Conservation (phyloP, 164 flowering plant genomes). For the Magnolia kwangsiensis region DNA sequence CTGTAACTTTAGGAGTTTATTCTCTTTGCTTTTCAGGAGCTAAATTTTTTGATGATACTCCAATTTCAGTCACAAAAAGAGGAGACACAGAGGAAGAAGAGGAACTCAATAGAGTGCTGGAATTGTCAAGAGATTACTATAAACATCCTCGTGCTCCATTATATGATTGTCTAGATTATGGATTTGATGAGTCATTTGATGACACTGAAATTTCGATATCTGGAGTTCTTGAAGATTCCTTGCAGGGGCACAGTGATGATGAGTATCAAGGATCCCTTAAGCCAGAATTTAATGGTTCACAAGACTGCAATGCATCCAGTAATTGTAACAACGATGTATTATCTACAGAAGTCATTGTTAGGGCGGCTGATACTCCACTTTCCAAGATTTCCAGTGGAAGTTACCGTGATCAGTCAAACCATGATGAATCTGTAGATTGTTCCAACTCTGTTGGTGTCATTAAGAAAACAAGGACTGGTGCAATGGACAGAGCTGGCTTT, state of each 20-base stretch:
- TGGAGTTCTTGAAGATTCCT: slow-evolving; percentile 14
- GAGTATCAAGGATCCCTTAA: slow-evolving; percentile 14
- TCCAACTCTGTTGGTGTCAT: slow-evolving; percentile 12
- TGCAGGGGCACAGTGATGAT: slow-evolving; percentile 12
- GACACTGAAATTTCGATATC: slow-evolving; percentile 2
- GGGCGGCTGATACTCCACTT: slow-evolving; percentile 18
- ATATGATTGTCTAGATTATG: no score
- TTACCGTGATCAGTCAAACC: slow-evolving; percentile 15
- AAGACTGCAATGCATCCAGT: slow-evolving; percentile 13
- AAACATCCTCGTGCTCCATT: no score
- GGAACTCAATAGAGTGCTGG: slow-evolving; percentile 55
- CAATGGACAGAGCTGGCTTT: slow-evolving; percentile 12
- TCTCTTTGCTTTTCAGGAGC: slow-evolving; percentile 76
- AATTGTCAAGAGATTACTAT: slow-evolving; percentile 7
- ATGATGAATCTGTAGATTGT: slow-evolving; percentile 20
- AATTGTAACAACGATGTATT: slow-evolving; percentile 13
- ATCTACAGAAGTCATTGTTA: slow-evolving; percentile 13
- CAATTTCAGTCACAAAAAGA: slow-evolving; percentile 40
- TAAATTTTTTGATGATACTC: slow-evolving; percentile 71
- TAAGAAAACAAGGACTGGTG: slow-evolving; percentile 20
- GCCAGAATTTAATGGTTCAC: slow-evolving; percentile 18
- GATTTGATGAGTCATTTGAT: no score
- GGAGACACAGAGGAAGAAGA: slow-evolving; percentile 85
- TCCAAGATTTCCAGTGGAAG: slow-evolving; percentile 8
- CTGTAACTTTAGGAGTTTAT: slow-evolving; percentile 92